A percentile compares a stretch with the other conserved stretches of the same genome.
Evolutionary conservation across 768 basidiomycete species (phyloP).

Genomic region (Termitomyces sp.): DNA sequence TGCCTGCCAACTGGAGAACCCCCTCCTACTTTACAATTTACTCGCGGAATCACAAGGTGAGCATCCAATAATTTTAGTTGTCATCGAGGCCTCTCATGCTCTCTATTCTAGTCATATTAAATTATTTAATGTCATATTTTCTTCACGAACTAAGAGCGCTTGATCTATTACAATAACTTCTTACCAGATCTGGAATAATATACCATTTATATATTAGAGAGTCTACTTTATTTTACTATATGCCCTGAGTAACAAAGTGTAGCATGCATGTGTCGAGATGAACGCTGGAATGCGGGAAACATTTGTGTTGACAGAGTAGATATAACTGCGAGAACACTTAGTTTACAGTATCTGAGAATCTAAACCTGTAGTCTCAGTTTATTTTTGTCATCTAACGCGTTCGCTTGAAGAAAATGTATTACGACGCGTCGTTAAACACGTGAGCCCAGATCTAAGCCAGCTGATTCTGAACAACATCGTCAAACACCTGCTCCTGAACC

Average conservation of each 20-base stretch:
- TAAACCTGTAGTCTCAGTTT: too few species aligned
- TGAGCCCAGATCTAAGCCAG: background rate
- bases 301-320: background rate
- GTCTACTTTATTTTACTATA: too few species aligned
- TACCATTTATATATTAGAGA: background rate
- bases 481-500: background rate
- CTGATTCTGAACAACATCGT: background rate
- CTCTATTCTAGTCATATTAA: constrained; percentile 16
- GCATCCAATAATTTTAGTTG: background rate
- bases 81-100: background rate
- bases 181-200: background rate
- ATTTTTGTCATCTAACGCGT: too few species aligned
- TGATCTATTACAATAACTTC: too few species aligned
- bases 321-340: too few species aligned
- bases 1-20: constrained; percentile 12
- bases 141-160: background rate
- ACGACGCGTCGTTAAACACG: background rate
- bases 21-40: constrained; percentile 19
- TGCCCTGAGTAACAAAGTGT: background rate
- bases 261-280: background rate
- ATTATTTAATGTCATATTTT: constrained; percentile 16
- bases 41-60: constrained; percentile 26
- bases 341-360: too few species aligned
- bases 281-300: too few species aligned
- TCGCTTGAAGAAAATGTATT: too few species aligned